Base-by-base conservation (phyloP, 768 basidiomycete genomes). In the Pleurotus eryngii region DNA sequence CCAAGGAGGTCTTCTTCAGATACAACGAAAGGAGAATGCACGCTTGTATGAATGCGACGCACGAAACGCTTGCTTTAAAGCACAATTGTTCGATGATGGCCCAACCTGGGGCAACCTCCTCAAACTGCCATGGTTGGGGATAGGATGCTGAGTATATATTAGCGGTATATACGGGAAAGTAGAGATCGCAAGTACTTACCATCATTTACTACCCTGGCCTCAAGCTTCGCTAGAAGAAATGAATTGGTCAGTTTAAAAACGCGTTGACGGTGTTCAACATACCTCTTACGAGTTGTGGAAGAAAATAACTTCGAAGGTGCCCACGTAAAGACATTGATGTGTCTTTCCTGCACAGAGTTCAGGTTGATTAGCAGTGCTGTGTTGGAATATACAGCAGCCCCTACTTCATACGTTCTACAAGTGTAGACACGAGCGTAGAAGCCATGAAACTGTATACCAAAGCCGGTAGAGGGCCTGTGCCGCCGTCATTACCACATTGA, bases 221-320 rank as follows among this genome's bases (percentile, higher is more conserved):
- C 51, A n/a, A 63, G 47, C 42, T 59, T 55, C 8, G 49, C 55
- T 12, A 61, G 46, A 35, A 35, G 30, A 9, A 35, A 35, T 9
- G 30, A 3, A 11, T 35, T 35, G 11, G 9, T 35, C 3, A 11
- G 30, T 11, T 35, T 11, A 11, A 26, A 8, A 35, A 35, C 30
- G 8, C 11, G 30, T 11, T 9, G 30, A 35, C 30, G 30, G 30
- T 9, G 11, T 35, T 35, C 30, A 35, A 11, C 30, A 35, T 51
- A 77, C 79, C 75, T 64, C 63, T 59, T 15, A 71, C 74, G 4
- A 80, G 58, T 37, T 64, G 65, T 0, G 79, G 80, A 14, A 76
- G 59, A 55, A 77, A 77, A 56, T 75, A 63, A 3, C 68, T 65
- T 46, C 75, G 71, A 1, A 79, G 63, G 43, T 69, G 67, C 1